These are phyloP conservation scores for Heliamphora exappendiculata DNA, from an alignment of 148 eudicot species.

Conservation along the genomic window DNA sequence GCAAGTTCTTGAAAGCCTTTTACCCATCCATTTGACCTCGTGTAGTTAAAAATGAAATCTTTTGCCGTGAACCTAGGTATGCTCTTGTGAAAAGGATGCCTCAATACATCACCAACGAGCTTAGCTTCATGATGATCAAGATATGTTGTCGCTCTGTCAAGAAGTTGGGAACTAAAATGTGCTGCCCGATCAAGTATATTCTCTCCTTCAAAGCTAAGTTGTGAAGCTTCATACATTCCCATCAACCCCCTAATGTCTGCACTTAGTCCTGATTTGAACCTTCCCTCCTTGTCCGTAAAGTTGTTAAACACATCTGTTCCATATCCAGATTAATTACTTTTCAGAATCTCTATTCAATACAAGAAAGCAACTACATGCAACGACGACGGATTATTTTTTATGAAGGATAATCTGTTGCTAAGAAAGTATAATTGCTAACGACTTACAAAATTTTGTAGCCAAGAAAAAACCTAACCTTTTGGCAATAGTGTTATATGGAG, in stretches of 20 bases:
- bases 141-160: slow-evolving; percentile 9
- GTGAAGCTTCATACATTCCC: slow-evolving; percentile 61
- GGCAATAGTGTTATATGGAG: too few relatives aligned
- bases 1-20: slow-evolving; percentile 30
- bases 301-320: slow-evolving; percentile 35
- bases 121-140: slow-evolving; percentile 13
- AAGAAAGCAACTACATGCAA: too few relatives aligned
- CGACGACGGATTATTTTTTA: too few relatives aligned
- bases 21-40: slow-evolving; percentile 16
- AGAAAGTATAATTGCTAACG: too few relatives aligned
- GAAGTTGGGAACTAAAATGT: slow-evolving; percentile 24
- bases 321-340: too few relatives aligned
- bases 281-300: slow-evolving; percentile 38
- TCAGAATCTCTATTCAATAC: too few relatives aligned
- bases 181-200: slow-evolving; percentile 44
- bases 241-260: slow-evolving; percentile 40
- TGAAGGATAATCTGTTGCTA: too few relatives aligned
- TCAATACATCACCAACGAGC: slow-evolving; percentile 21
- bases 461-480: too few relatives aligned
- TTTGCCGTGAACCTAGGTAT: slow-evolving; percentile 22
- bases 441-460: too few relatives aligned
- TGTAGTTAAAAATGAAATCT: slow-evolving; percentile 11
- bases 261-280: slow-evolving; percentile 24
- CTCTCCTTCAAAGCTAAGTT: slow-evolving; percentile 47
- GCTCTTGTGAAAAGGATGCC: slow-evolving; percentile 43